A percentile compares a stretch with the other conserved stretches of the same genome.
Conservation (phyloP, 257 asterid genomes). For the Plantago elongata region DNA sequence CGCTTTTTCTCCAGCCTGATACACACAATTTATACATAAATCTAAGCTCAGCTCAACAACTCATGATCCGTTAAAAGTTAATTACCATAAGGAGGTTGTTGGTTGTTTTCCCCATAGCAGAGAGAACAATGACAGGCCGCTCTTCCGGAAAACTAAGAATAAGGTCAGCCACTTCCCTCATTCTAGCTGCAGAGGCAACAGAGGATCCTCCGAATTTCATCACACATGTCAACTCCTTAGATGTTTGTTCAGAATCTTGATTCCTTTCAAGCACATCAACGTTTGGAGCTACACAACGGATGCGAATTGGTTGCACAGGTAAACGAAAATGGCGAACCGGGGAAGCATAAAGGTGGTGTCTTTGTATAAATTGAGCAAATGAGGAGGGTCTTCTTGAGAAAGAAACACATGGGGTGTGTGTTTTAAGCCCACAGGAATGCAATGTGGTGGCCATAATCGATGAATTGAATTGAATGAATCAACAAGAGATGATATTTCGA, state of each 20-base stretch:
- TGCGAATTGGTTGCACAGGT: slow-evolving; percentile 4
- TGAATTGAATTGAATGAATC: too few species aligned
- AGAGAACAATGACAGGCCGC: slow-evolving; percentile 58
- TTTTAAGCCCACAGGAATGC: too few species aligned
- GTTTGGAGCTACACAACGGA: slow-evolving; percentile 23
- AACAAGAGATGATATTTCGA: too few species aligned
- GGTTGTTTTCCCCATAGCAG: slow-evolving; percentile 70
- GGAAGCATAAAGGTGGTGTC: too few species aligned
- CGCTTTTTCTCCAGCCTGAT: slow-evolving; percentile 88
- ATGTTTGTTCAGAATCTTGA: slow-evolving; percentile 27
- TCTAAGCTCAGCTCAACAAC: neutral
- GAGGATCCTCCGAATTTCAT: slow-evolving; percentile 73
- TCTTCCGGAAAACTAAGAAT: slow-evolving; percentile 56
- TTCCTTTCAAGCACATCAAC: slow-evolving; percentile 20
- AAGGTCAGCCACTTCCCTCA: slow-evolving; percentile 55
- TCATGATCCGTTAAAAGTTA: too few species aligned
- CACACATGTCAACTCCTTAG: slow-evolving; percentile 40
- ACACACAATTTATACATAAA: slow-evolving; percentile 14
- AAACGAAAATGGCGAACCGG: too few species aligned
- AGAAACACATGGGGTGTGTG: too few species aligned
- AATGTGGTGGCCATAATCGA: too few species aligned
- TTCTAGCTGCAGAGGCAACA: slow-evolving; percentile 48
- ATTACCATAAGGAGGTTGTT: slow-evolving; percentile 45
- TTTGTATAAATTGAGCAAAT: too few species aligned
- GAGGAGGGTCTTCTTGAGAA: too few species aligned